Base-by-base conservation (phyloP, 1,139 yeast genomes). In the Hyphopichia pseudoburtonii region DNA sequence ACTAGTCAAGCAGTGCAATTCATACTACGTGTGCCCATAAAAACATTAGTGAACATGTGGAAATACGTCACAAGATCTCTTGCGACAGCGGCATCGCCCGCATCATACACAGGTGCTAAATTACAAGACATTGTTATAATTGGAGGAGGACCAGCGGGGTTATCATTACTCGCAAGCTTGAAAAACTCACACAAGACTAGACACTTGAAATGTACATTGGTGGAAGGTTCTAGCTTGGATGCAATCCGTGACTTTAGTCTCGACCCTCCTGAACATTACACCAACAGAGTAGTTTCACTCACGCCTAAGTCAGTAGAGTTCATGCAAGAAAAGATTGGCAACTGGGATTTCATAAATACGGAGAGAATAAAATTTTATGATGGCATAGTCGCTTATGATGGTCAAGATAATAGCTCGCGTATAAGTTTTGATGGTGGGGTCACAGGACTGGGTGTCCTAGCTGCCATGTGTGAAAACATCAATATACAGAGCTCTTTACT, bases 101-200 rank as follows among this genome's bases (percentile, higher is more conserved):
- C 26, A 6, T n/a, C 36, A 28, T 5, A 35, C 4, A 39, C 41
- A 3, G 34, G 27, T 14, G 51, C 62, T 5, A 47, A 45, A 29
- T 52, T 62, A 17, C 72, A 73, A 36, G 99, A 92, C 57, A 80
- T 94, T 17, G 82, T 87, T 10, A 85, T 92, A 40, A 86, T 94
- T 33, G 99, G 99, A 18, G 98, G 96, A 5, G 99, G 99, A 0
- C 96, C 97, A 1, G 97, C 98, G 0, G 99, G 99, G 0, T 66
- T 92, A 38, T 83, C 97, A 1, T 66, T 92, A 28, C 82, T 94
- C 2, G 76, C 96, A 0, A 95, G 95, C 0, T 83, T 56, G 73
- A 71, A 86, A 56, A 73, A 75, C 48, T 82, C 90, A 2, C 80
- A 83, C 8, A 60, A 70, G 27, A 77, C 95, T 4, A 66, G 64